Conservation (phyloP, 2,329 filamentous ascomycete species). For the Diplodia sapinea region DNA sequence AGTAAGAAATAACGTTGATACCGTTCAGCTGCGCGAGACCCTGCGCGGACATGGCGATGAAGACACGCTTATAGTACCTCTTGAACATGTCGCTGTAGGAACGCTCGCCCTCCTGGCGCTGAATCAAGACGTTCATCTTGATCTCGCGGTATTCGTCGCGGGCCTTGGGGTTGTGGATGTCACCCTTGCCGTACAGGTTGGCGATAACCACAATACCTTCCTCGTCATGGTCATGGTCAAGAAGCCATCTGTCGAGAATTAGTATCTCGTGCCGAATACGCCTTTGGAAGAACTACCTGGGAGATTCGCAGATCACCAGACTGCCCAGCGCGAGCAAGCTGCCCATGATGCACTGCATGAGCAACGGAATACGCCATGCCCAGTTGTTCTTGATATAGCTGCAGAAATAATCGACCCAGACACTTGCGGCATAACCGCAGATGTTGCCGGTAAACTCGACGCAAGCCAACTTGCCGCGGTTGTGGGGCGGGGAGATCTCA, state of each 20-base stretch:
- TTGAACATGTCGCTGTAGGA: constrained; percentile 94
- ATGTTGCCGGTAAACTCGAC: constrained; percentile 99
- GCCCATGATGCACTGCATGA: constrained; percentile 96
- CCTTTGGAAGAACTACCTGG: constrained; percentile 65
- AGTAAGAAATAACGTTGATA: constrained; percentile 99
- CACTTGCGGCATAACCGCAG: constrained; percentile 90
- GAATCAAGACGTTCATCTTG: constrained; percentile 94
- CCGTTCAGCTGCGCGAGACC: constrained; percentile 95
- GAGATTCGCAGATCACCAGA: constrained; percentile 93
- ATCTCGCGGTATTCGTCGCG: constrained; percentile 97
- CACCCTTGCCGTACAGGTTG: constrained; percentile 93
- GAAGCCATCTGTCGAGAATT: constrained; percentile 73
- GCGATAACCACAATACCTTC: constrained; percentile 98
- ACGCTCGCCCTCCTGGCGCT: constrained; percentile 93
- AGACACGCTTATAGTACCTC: constrained; percentile 86
- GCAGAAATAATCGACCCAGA: constrained; percentile 99
- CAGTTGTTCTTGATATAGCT: constrained; percentile 83
- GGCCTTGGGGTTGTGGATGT: constrained; percentile 91
- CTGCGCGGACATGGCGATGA: constrained; percentile 99
- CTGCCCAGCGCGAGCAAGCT: constrained; percentile 82
- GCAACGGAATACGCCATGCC: constrained; percentile 87
- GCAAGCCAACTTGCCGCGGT: constrained; percentile 91
- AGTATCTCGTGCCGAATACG: constrained; percentile 36
- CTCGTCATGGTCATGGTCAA: constrained; percentile 97
- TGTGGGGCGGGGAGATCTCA: constrained; percentile 84